Base-by-base conservation (phyloP, 306 rosid genomes). In the Vigna angularis region DNA sequence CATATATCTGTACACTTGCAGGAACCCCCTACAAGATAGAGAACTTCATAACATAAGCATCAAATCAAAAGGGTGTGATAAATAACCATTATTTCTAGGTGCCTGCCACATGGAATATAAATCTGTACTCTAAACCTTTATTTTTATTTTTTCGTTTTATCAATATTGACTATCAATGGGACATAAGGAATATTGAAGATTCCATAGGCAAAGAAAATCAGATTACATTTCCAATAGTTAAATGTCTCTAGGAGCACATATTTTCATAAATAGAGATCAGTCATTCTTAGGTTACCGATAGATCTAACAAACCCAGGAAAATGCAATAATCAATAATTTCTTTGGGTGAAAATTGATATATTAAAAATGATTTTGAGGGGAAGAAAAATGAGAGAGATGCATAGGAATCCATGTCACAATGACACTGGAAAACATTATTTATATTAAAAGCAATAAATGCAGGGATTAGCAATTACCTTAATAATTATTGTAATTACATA, bases 1-100 rank as follows among this genome's bases (percentile, higher is more conserved):
- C 34, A 92, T 80, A 94, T 82, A 92, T 85, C 82, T 90, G 98
- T 76, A 92, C 89, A 85, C 97, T 89, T 10, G 95, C 97, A 56
- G 98, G 98, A 84, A 86, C 77, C 66, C 98, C 98, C 97, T 94
- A 77, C 81, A 86, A 28, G 42, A 71, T 50, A 24, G 74, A 74
- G 18, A 84, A 68, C 20, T 44, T 67, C 69, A 63, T 15, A 70
- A 53, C 20, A 17, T 53, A 26, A 61, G 67, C 68, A 65, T 57
- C 49, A 74, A 70, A 71, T 66, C 15, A 32, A 44, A 77, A 80
- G 38, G 49, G 3, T 58, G 24, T n/a, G 53, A 72, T 16, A n/a
- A 5, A 9, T 49, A 44, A 55, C 52, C 18, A 72, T 40, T 61
- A 66, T 48, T 53, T 52, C 67, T 38, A 80, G 80, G 40, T 63